Base-by-base conservation (phyloP, 352 stramenopile species). In the Phytopythium oedochilum region DNA sequence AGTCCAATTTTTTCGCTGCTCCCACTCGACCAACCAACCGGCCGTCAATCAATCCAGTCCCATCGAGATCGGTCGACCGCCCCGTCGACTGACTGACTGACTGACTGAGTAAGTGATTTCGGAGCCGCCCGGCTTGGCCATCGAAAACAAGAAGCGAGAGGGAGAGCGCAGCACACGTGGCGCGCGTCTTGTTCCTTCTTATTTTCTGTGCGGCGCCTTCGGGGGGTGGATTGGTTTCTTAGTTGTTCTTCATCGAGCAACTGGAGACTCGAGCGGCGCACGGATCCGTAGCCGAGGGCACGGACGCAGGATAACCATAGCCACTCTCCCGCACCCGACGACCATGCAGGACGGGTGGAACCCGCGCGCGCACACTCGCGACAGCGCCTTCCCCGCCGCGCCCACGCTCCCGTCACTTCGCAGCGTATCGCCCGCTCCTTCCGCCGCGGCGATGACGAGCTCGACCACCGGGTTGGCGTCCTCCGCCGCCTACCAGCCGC, bases 21-120 rank as follows among this genome's bases (percentile, higher is more conserved):
- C 47, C 47, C 47, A 53, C 47, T 53, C 47, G 47, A 53, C 47
- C 47, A 53, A 40, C 47, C 47, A 53, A 53, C 47, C 46, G 18
- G 29, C 9, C 29, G 9, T 32, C 29, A 10, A 32, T n/a, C 10
- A n/a, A 20, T n/a, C 22, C 22, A n/a, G 22, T 15, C n/a, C 42
- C 42, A 48, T 48, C 25, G 42, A 48, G 42, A 48, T 46, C 40
- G n/a, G n/a, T n/a, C n/a, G n/a, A n/a, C n/a, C n/a, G n/a, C n/a
- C n/a, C n/a, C n/a, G n/a, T 20, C 2, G 40, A 46, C 20, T 12
- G 40, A n/a, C 40, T 29, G 22, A 45, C 20, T 28, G 39, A 22
- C 32, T 15, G 32, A 36, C 36, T 6, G 34, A 45, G n/a, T 45
- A n/a, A 43, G n/a, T 45, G 39, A 23, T 45, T 23, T 45, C 39